These are phyloP conservation scores for Mortierella hygrophila DNA, from an alignment of 192 early-diverging fungal species.

Conservation along the genomic window DNA sequence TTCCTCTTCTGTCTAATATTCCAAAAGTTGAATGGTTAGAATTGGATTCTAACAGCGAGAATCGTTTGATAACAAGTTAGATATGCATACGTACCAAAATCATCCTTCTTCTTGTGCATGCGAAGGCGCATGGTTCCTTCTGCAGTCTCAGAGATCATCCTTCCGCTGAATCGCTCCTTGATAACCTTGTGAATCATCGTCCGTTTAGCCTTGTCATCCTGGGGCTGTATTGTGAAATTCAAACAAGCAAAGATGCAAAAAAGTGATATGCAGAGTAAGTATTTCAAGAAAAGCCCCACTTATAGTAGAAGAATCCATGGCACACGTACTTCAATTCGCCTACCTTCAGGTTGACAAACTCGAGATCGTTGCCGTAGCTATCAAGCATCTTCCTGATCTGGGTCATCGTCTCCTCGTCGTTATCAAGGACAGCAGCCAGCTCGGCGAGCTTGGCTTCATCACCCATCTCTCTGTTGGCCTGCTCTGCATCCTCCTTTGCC, in stretches of 20 bases:
- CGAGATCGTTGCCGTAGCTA: slow-evolving; percentile 48
- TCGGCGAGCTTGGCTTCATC: slow-evolving; percentile 47
- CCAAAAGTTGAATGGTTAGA: neutral
- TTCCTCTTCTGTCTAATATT: slow-evolving; percentile 41
- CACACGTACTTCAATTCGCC: neutral
- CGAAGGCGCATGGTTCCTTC: slow-evolving; percentile 60
- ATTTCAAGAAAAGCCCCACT: neutral
- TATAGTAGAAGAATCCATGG: neutral
- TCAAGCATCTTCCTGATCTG: slow-evolving; percentile 53
- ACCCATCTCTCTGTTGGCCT: slow-evolving; percentile 27
- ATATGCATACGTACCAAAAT: slow-evolving; percentile 20
- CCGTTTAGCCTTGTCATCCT: slow-evolving; percentile 65
- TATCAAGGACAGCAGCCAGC: slow-evolving; percentile 12
- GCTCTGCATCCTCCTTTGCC: slow-evolving; percentile 34
- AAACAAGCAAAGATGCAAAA: neutral
- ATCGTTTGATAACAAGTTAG: too few relatives aligned
- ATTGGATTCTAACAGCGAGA: neutral
- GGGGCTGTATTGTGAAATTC: slow-evolving; percentile 34
- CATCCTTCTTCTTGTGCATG: slow-evolving; percentile 57
- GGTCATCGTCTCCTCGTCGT: slow-evolving; percentile 28
- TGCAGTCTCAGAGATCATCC: slow-evolving; percentile 63
- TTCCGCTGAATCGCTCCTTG: slow-evolving; percentile 61
- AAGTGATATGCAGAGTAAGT: neutral
- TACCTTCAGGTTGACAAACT: slow-evolving; percentile 52
- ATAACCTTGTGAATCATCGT: slow-evolving; percentile 67